These are phyloP conservation scores for Xerocomus nothofagi DNA, from an alignment of 1,284 basidiomycete species.

Conservation along the genomic window DNA sequence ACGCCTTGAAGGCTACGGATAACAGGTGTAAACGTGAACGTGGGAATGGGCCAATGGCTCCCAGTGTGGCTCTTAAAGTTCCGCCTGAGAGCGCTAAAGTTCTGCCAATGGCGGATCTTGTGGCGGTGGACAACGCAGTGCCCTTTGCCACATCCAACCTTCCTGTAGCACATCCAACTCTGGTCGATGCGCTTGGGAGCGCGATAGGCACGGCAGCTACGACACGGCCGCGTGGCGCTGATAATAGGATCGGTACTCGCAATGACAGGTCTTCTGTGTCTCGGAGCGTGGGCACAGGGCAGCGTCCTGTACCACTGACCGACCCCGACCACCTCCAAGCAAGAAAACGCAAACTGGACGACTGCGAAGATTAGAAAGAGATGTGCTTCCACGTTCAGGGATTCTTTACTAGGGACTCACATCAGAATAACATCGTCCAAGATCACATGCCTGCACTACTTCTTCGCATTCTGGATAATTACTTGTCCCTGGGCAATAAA, in stretches of 20 bases:
- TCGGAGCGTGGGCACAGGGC: background rate
- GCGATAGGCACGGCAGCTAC: background rate
- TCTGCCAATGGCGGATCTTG: too few relatives aligned
- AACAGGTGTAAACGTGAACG: background rate
- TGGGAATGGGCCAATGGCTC: background rate
- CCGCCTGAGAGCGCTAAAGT: background rate
- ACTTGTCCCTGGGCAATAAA: background rate
- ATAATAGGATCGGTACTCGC: background rate
- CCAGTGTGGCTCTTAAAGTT: background rate
- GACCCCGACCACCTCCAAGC: slow-evolving; percentile 9
- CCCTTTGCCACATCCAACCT: background rate
- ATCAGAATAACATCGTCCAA: background rate
- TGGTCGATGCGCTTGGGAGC: background rate
- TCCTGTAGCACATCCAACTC: background rate
- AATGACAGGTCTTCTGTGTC: background rate
- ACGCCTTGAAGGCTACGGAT: background rate
- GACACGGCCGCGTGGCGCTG: background rate
- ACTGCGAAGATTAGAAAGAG: slow-evolving; percentile 8
- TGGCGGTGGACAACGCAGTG: background rate
- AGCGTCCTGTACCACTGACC: too few relatives aligned
- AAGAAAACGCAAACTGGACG: slow-evolving; percentile 29
- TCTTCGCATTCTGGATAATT: background rate
- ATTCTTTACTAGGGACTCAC: background rate
- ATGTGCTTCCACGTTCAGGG: background rate
- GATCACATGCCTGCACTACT: background rate